Evolutionary conservation across 75 land plant genomes (phyloP).

Genomic region (Cunninghamia lanceolata): DNA sequence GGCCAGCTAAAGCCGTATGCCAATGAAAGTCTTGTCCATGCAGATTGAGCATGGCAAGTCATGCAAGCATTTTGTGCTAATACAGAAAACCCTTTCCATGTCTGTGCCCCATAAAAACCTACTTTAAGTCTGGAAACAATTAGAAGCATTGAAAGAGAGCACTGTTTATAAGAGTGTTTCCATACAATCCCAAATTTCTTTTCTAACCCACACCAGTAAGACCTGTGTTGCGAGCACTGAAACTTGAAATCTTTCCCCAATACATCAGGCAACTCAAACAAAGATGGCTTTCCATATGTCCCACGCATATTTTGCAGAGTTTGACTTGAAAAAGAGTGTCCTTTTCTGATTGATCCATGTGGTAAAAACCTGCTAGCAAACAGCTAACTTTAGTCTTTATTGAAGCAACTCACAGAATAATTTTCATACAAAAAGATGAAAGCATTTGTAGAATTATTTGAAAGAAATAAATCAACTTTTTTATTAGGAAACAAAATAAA

Average conservation of each 20-base stretch:
- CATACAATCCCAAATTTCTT: neutral
- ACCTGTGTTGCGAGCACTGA: neutral
- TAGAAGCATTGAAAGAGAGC: neutral
- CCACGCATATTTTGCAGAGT: neutral
- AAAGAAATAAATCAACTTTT: neutral
- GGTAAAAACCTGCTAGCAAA: neutral
- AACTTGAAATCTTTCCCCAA: neutral
- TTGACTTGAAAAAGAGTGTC: neutral
- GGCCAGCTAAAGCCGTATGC: slow-evolving; percentile 12
- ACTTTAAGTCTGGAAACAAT: neutral
- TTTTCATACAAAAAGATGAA: neutral
- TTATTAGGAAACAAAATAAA: neutral
- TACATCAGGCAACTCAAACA: neutral
- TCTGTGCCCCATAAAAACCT: slow-evolving; percentile 4
- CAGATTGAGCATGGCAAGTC: slow-evolving; percentile 20
- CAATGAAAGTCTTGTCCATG: slow-evolving; percentile 26
- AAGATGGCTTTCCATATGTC: neutral
- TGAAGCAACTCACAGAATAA: neutral
- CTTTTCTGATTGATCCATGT: slow-evolving; percentile 4
- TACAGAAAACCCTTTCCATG: neutral
- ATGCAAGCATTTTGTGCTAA: neutral
- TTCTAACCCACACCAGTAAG: slow-evolving; percentile 8
- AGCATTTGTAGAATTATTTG: neutral
- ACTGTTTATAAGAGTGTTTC: neutral
- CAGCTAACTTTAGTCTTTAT: neutral